Conservation (phyloP, 1,284 basidiomycete species). For the Cryptococcus hybrid region DNA sequence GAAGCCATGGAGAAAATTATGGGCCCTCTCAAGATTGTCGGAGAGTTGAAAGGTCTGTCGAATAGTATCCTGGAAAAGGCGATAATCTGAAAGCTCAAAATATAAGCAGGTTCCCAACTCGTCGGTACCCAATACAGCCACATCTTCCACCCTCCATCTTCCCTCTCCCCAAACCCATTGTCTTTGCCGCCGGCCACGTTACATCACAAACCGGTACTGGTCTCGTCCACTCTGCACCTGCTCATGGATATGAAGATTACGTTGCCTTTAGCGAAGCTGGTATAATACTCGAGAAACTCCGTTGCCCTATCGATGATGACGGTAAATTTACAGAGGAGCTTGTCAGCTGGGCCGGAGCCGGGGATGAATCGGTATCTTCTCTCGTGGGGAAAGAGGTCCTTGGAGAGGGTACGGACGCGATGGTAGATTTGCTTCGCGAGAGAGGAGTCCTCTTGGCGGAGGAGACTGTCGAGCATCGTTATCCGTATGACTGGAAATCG, state of each 20-base stretch:
- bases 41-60: conserved; percentile 56
- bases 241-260: conserved; percentile 94
- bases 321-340: conserved; percentile 69
- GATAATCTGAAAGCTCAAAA: neutral
- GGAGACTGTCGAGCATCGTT: conserved; percentile 77
- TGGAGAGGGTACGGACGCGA: conserved; percentile 63
- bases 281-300: conserved; percentile 42
- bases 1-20: conserved; percentile 57
- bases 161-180: conserved; percentile 55
- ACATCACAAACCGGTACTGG: conserved; percentile 90
- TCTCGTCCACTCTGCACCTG: conserved; percentile 92
- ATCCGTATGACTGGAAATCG: conserved; percentile 98
- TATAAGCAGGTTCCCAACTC: conserved; percentile 59
- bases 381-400: conserved; percentile 71
- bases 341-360: conserved; percentile 53
- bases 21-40: conserved; percentile 56
- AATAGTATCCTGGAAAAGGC: neutral
- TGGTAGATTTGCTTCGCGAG: conserved; percentile 65
- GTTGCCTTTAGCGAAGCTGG: conserved; percentile 58
- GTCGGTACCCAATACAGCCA: conserved; percentile 66
- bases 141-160: conserved; percentile 59
- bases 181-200: conserved; percentile 64
- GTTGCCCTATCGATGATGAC: conserved; percentile 78
- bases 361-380: conserved; percentile 37
- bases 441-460: conserved; percentile 63